Base-by-base conservation (phyloP, 257 asterid species). In the Petunia secreta region DNA sequence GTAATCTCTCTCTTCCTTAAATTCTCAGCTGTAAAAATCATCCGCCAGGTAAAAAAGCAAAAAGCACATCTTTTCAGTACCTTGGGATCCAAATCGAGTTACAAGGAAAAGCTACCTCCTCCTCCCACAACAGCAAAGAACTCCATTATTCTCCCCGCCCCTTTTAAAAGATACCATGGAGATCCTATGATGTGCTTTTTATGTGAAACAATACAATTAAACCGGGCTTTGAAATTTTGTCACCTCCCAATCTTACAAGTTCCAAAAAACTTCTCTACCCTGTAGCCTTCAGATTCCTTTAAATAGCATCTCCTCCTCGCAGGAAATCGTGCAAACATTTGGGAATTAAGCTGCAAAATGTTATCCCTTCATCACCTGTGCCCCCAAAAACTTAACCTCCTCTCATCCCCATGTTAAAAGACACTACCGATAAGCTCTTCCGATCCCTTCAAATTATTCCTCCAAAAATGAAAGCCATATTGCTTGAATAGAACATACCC, bases 231-330 rank as follows among this genome's bases (percentile, higher is more conserved):
- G 41, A 62, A 34, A 62, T 62, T 62, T 41, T 34, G 41, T 25
- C 40, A 62, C 41, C 67, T 62, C 36, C 67, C 41, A 62, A 62
- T 62, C 41, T 62, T 8, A 41, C 67, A 62, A 34, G 41, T 62
- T 15, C 67, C 39, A 25, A 57, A 15, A 15, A 34, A 4, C 63
- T 5, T 14, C 8, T 57, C 8, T 36, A 57, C 5, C 63, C 63
- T 14, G 3, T 62, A 62, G 6, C 41, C 15, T 62, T 37, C 67
- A 15, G 43, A 36, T 8, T 68, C 4, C 3, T 68, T 44, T 15
- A 68, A 71, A 6, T 71, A 25, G 46, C 10, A 2, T 59, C 43
- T 46, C 77, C 58, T 16, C 16, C 76, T 69, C 58, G 76, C 58
- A 69, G 25, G 14, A 41, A 40, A 40, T 46, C 37, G 34, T 46